Base-by-base conservation (phyloP, 164 flowering plant genomes). In the Magnolia sinica region DNA sequence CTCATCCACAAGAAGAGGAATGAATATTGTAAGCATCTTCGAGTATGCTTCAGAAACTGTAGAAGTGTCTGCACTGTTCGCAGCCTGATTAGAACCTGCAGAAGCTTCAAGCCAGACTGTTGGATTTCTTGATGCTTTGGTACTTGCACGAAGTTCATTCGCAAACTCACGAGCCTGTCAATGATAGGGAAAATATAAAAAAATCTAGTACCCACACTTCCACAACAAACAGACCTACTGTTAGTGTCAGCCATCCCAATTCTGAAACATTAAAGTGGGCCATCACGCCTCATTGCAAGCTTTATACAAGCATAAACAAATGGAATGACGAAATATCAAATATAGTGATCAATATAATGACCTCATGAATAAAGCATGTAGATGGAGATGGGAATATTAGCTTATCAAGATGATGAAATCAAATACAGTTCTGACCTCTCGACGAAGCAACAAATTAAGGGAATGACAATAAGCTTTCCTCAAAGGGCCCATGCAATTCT, bases 1-100 rank as follows among this genome's bases (percentile, higher is more conserved):
- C 98, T 96, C 99, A 82, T 96, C 99, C 1, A 96, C 98, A 82
- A 95, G 98, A 50, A 95, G 92, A 55, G 99, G 99, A 65, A 95
- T 91, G 77, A 95, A 95, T 73, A 93, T 90, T 45, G 96, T 95
- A 31, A 95, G 91, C 98, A 96, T 96, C 83, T 91, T 94, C 5
- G 92, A 87, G 86, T 94, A 96, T 74, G 99, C 99, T 1, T 96
- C 99, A 64, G 97, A 94, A 81, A 94, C 98, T 72, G 89, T 84
- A 72, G 98, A 90, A 73, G 99, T 94, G 81, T 96, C 99, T 1
- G 94, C 83, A 85, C 81, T 88, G 80, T 83, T 88, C 79, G 76
- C 87, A 80, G 79, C 80, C 80, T 92, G 97, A 86, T 83, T 83
- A 29, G 96, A 78, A 69, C 96, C 93, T 13, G 91, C 76, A 10